Conservation (phyloP, 2,329 filamentous ascomycete species). For the Hortaea sp. region DNA sequence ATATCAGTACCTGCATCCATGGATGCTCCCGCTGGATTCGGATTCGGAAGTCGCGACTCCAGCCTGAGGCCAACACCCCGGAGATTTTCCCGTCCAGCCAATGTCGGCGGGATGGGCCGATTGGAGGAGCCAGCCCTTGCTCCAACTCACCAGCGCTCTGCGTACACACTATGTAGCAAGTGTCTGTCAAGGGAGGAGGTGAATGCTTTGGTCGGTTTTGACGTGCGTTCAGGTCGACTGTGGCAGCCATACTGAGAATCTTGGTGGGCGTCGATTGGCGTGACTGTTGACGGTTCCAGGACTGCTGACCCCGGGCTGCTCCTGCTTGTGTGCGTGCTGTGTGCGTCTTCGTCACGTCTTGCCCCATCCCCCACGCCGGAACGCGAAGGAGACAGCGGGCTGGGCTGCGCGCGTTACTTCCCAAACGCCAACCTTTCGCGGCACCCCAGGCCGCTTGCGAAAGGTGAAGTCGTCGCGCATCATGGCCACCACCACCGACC, state of each 20-base stretch:
- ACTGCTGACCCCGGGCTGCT: too few relatives aligned
- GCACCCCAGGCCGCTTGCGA: slow-evolving; percentile 1
- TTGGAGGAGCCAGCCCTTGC: not conserved
- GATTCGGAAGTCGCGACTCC: not conserved
- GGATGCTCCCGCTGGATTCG: too few relatives aligned
- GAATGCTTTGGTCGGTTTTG: not conserved
- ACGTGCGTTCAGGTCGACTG: not conserved
- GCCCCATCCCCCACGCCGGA: not conserved
- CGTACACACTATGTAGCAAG: too few relatives aligned
- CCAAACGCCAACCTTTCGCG: not conserved
- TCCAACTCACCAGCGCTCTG: not conserved
- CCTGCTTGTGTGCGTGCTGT: too few relatives aligned
- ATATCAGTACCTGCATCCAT: not conserved
- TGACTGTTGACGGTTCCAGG: too few relatives aligned
- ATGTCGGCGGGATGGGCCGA: not conserved
- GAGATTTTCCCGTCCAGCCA: not conserved
- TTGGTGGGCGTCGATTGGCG: too few relatives aligned
- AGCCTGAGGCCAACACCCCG: not conserved
- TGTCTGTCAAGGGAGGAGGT: not conserved
- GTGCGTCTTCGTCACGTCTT: too few relatives aligned
- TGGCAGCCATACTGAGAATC: not conserved
- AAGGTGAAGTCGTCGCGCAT: slow-evolving; percentile 8
- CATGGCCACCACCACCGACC: slow-evolving; percentile 7
- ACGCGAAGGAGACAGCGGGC: not conserved
- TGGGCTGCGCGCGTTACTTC: not conserved